Evolutionary conservation across 306 rosid genomes (phyloP).

Genomic region (Sophora flavescens): DNA sequence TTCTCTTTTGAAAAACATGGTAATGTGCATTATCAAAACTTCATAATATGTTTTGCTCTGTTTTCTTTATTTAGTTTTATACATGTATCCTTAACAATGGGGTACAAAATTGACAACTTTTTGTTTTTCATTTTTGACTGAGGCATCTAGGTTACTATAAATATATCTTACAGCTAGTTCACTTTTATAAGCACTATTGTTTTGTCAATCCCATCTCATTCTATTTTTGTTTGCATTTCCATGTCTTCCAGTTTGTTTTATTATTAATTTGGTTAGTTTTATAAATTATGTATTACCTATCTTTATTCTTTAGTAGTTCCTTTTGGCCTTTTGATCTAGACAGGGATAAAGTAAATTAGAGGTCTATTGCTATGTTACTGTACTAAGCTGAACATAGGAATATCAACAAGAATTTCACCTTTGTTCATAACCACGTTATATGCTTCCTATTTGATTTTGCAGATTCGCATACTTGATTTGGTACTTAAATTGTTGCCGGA

Average conservation of each 20-base stretch:
- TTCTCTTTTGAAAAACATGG: conserved; percentile 91
- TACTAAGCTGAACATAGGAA: conserved; percentile 18
- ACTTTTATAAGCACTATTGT: conserved; percentile 26
- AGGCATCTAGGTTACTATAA: conserved; percentile 24
- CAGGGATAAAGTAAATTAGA: not conserved
- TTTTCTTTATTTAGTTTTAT: not conserved
- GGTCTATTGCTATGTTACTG: not conserved
- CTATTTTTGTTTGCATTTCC: conserved; percentile 34
- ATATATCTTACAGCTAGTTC: conserved; percentile 10
- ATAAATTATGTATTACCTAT: conserved; percentile 8
- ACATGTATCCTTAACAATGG: conserved; percentile 13
- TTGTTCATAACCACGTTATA: conserved; percentile 31
- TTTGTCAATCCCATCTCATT: conserved; percentile 24
- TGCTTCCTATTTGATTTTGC: conserved; percentile 54
- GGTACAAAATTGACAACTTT: conserved; percentile 11
- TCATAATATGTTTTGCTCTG: conserved; percentile 7
- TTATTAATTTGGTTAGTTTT: conserved; percentile 21
- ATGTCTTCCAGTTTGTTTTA: conserved; percentile 26
- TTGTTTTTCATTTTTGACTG: not conserved
- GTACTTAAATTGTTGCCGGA: conserved; percentile 78
- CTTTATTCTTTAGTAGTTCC: not conserved
- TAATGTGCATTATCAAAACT: conserved; percentile 49
- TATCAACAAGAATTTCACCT: conserved; percentile 20
- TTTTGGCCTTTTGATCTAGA: not conserved
- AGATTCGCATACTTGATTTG: conserved; percentile 92